Evolutionary conservation across 148 eudicot species (phyloP).

Genomic region (Camellia sinensis): DNA sequence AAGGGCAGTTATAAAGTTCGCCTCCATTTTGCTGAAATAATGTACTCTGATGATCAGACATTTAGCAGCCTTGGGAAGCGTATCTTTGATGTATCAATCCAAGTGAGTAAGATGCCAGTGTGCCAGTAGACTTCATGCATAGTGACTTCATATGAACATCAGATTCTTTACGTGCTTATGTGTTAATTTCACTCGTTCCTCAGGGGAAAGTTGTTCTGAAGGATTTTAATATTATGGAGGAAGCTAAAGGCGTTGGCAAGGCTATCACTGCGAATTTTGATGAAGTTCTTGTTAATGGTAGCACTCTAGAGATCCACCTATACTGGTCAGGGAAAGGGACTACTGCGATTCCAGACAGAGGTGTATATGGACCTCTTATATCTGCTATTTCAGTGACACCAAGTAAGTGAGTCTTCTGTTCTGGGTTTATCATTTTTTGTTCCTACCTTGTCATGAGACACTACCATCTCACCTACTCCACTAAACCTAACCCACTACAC

Average conservation of each 20-base stretch:
- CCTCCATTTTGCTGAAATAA: no score
- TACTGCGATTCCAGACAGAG: slow-evolving; percentile 58
- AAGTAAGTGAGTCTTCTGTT: slow-evolving; percentile 41
- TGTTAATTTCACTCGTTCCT: slow-evolving; percentile 14
- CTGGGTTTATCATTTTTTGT: background rate
- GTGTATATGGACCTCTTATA: slow-evolving; percentile 85
- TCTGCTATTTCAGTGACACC: slow-evolving; percentile 88
- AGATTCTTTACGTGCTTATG: background rate
- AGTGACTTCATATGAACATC: background rate
- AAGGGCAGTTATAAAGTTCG: no score
- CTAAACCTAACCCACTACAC: no score
- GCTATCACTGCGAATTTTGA: slow-evolving; percentile 31
- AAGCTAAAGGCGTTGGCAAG: no score
- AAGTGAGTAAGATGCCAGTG: slow-evolving; percentile 25
- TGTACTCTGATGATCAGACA: no score
- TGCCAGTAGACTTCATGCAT: background rate
- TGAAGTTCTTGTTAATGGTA: slow-evolving; percentile 48
- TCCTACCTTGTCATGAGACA: background rate
- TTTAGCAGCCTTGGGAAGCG: no score
- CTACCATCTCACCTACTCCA: no score
- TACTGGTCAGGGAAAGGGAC: slow-evolving; percentile 35
- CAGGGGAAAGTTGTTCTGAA: slow-evolving; percentile 54
- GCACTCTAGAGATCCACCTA: slow-evolving; percentile 68
- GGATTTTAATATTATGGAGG: slow-evolving; percentile 39
- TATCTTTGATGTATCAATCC: no score